Conservation (phyloP, 805 yeast genomes). For the Hanseniaspora singularis region DNA sequence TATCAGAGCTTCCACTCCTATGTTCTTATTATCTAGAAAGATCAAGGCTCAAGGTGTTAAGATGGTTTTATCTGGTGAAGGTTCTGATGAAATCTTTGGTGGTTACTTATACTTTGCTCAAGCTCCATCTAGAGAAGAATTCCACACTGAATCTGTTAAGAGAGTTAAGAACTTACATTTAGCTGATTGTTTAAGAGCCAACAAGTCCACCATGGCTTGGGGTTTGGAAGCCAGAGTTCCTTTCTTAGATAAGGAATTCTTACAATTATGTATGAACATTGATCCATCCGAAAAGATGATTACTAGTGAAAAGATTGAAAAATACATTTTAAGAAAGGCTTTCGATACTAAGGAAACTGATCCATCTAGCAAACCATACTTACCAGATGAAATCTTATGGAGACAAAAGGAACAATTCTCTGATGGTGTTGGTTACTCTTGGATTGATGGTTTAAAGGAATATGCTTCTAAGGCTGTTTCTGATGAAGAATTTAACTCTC, state of each 20-base stretch:
- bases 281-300: slow-evolving; percentile 88
- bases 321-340: slow-evolving; percentile 93
- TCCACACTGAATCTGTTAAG: slow-evolving; percentile 90
- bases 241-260: slow-evolving; percentile 86
- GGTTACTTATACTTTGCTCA: slow-evolving; percentile 95
- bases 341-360: slow-evolving; percentile 77
- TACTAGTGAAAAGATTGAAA: slow-evolving; percentile 72
- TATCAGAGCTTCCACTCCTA: slow-evolving; percentile 97
- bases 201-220: slow-evolving; percentile 99
- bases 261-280: slow-evolving; percentile 87
- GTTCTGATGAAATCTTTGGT: slow-evolving; percentile 97
- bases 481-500: slow-evolving; percentile 82
- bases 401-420: slow-evolving; percentile 99
- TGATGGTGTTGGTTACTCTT: slow-evolving; percentile 98
- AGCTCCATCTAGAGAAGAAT: slow-evolving; percentile 86
- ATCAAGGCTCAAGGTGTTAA: slow-evolving; percentile 99
- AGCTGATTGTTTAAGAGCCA: slow-evolving; percentile 96
- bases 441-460: slow-evolving; percentile 97
- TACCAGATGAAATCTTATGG: slow-evolving; percentile 95
- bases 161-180: slow-evolving; percentile 95
- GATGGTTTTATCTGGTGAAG: slow-evolving; percentile 98
- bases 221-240: slow-evolving; percentile 99
- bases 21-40: slow-evolving; percentile 90
- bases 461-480: slow-evolving; percentile 75
- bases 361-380: slow-evolving; percentile 65